Percentiles rank a stretch among this genome's conserved stretches.
Conservation (phyloP, 2,329 filamentous ascomycete genomes). For the Mycosphaerella arachidis region DNA sequence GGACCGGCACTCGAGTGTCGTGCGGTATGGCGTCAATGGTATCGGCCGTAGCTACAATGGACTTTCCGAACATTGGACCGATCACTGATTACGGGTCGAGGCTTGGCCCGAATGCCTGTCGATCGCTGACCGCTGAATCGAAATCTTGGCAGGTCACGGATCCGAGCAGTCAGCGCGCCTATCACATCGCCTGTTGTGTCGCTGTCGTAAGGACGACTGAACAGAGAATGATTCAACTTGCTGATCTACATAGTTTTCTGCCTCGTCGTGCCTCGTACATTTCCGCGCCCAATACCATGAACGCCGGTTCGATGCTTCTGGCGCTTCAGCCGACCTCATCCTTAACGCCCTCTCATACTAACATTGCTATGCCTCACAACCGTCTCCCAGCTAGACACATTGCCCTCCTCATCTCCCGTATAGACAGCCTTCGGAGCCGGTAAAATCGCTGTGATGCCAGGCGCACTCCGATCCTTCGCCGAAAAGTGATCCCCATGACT, state of each 20-base stretch:
- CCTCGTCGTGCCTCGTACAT: background rate
- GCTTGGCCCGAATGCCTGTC: background rate
- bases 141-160: no score
- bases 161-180: no score
- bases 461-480: slow-evolving; percentile 55
- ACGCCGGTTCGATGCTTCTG: no score
- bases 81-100: background rate
- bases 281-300: background rate
- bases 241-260: background rate
- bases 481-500: slow-evolving; percentile 53
- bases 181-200: background rate
- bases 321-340: background rate
- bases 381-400: slow-evolving; percentile 53
- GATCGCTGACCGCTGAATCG: background rate
- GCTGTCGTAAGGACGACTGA: background rate
- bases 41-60: background rate
- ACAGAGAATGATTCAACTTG: background rate
- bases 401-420: slow-evolving; percentile 88
- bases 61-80: no score
- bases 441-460: slow-evolving; percentile 78
- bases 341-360: slow-evolving; percentile 15
- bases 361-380: slow-evolving; percentile 23
- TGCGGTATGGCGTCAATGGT: background rate
- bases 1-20: no score
- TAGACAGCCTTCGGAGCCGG: slow-evolving; percentile 81